Base-by-base conservation (phyloP, 495 filamentous ascomycete species). In the Aspergillus wentii region DNA sequence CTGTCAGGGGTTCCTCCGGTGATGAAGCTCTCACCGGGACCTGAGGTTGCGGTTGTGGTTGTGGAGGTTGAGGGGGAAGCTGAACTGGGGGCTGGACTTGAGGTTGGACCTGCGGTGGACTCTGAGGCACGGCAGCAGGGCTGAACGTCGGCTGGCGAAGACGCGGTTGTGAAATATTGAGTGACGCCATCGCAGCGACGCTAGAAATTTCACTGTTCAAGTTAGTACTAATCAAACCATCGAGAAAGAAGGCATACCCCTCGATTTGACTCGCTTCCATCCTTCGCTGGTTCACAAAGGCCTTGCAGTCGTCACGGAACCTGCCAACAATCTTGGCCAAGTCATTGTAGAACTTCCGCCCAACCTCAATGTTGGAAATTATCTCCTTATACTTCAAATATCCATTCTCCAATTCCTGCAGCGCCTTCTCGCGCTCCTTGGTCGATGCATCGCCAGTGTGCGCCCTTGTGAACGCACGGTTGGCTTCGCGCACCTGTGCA, bases 311-410 rank as follows among this genome's bases (percentile, higher is more conserved):
- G 43, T 94, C 89, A 15, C 86, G 72, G 46, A 88, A 88, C 17
- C 82, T 71, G 8, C 71, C 78, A 1, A 95, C 80, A 29, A 95
- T 89, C 58, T 83, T 85, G 27, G 80, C 85, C 2, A 98, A 74
- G 51, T 96, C 90, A 53, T 98, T 97, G 66, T 97, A 98, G 57
- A 98, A 98, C 50, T 94, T 95, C 28, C 91, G 65, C 1, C 87
- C 92, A 0, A 83, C 85, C 38, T 96, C 88, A 0, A 95, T 64
- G 51, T 97, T 94, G 28, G 75, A 84, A 28, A 94, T 78, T 36
- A 96, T 83, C 58, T 98, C 90, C 60, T 92, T 94, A 62, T 96
- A 96, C 62, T 88, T 92, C 60, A 86, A 74, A 55, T 94, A 95
- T 7, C 87, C 92, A 38, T 88, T 92, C 56, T 97, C 91, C 15